Base-by-base conservation (phyloP, 345 rosid species). In the Tarenaya hassleriana region DNA sequence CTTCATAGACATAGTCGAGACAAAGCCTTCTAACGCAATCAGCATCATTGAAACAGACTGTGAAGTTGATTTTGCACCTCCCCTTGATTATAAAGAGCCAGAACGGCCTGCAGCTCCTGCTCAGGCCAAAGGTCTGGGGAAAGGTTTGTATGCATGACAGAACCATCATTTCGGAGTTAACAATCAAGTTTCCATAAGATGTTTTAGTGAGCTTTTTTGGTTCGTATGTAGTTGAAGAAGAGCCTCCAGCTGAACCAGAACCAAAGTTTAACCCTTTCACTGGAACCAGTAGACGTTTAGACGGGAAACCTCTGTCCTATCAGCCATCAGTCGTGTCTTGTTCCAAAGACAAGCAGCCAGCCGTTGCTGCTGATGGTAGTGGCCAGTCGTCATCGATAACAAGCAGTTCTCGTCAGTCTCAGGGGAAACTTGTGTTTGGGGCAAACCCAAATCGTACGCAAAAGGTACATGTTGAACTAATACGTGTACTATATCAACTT, bases 61-160 rank as follows among this genome's bases (percentile, higher is more conserved):
- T 65, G 99, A 92, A 72, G 99, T 92, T 60, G 99, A 92, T 70
- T 92, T 88, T 58, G 99, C 99, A 37, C 91, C 97, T 75, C 99
- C 99, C 13, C 70, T 92, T 55, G 99, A 92, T 73, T 92, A 85
- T 80, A 85, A 81, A 61, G 99, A 92, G 61, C 99, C 99, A 55
- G 95, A 78, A 71, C 91, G 68, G 68, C 84, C 87, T 7, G 58
- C 57, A 47, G 59, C 73, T 16, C 69, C 64, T 72, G 47, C 74
- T 53, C 62, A 64, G 16, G 65, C 77, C 58, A 88, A 73, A 78
- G 77, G 73, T 61, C 27, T 52, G 1, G 58, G 81, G 10, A 82
- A 81, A 86, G 94, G 98, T 92, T 59, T 24, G 16, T 34, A 41
- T 18, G 20, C 8, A n/a, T n/a, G n/a, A n/a, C n/a, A n/a, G n/a